Base-by-base conservation (phyloP, 1,139 yeast species). In the Zygoascus meyerae region DNA sequence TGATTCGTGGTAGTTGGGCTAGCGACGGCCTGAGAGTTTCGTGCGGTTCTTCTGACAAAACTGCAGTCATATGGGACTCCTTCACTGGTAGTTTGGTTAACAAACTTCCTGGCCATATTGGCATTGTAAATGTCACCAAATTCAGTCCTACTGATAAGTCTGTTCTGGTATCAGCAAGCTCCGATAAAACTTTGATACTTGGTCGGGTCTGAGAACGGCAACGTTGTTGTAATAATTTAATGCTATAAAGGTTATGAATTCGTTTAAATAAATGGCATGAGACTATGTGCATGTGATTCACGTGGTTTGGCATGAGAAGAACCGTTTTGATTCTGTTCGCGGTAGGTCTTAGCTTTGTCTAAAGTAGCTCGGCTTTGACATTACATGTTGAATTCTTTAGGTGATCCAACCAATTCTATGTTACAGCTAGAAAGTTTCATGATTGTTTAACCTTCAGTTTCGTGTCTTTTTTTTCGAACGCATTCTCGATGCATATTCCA, bases 11-110 rank as follows among this genome's bases (percentile, higher is more conserved):
- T 1, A 62, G 69, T 30, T 73, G 79, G 64, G 68, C 72, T 11
- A 56, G 63, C 6, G 73, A 65, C 52, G 59, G 68, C 43, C 26
- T 62, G 62, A 47, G 64, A 16, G 66, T 81, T 3, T 65, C 71
- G 9, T 75, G 83, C 1, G 94, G 92, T 0, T 75, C 87, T 0
- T 78, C 77, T 33, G 90, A 83, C 59, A 69, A 73, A 4, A 70
- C 79, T 2, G 73, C 77, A 0, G 77, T 79, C 2, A 57, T 73
- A 2, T 85, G 92, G 89, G 82, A 81, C 51, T 66, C 74, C n/a
- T 69, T 70, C 3, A 66, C 81, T 0, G 67, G 78, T 45, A 69
- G 70, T 42, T 54, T 81, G 17, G 52, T 70, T 10, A 67, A 70
- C 42, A 80, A 79, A 55, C 63, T 73, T 11, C 66, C 70, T 3